A percentile compares a stretch with the other conserved stretches of the same genome.
Conservation (phyloP, 768 basidiomycete species). For the Neoboletus subvelutipes region DNA sequence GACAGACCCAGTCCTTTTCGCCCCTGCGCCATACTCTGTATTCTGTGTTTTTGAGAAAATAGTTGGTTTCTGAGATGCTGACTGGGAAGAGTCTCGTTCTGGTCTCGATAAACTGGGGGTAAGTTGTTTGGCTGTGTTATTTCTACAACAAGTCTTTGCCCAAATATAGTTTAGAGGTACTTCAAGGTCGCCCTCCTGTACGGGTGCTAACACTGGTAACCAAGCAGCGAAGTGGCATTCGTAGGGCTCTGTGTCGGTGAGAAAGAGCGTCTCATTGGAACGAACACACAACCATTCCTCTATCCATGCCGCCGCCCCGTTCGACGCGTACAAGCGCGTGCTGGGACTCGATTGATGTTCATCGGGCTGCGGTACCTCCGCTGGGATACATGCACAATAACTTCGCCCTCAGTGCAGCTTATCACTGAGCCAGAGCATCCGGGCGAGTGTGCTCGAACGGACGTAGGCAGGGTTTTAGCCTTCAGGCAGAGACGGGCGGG, state of each 20-base stretch:
- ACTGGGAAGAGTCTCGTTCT: no score
- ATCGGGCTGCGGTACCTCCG: constrained; percentile 37
- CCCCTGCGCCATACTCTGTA: no score
- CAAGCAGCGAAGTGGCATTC: constrained; percentile 37
- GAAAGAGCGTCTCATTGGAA: constrained; percentile 39
- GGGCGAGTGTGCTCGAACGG: constrained; percentile 49
- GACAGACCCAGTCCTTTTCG: no score
- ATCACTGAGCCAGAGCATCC: constrained; percentile 44
- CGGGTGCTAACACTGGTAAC: constrained; percentile 11
- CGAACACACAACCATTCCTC: constrained; percentile 26
- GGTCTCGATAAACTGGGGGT: no score
- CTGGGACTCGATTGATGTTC: constrained; percentile 45
- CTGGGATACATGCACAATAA: constrained; percentile 48
- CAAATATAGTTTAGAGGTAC: constrained; percentile 3
- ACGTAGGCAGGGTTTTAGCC: constrained; percentile 58
- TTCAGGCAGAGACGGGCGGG: constrained; percentile 68
- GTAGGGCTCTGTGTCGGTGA: constrained; percentile 60
- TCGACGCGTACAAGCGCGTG: constrained; percentile 50
- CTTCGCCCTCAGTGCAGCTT: constrained; percentile 47
- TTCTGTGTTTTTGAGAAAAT: no score
- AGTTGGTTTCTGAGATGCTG: no score
- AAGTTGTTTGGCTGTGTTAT: no score
- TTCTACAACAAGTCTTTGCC: no score
- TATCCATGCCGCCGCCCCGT: constrained; percentile 41
- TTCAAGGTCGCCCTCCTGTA: constrained; percentile 11